Percentiles rank a stretch among this genome's conserved stretches.
phyloP scores from a whole-genome alignment of 768 basidiomycete species.

The Mycena indigotica region DNA sequence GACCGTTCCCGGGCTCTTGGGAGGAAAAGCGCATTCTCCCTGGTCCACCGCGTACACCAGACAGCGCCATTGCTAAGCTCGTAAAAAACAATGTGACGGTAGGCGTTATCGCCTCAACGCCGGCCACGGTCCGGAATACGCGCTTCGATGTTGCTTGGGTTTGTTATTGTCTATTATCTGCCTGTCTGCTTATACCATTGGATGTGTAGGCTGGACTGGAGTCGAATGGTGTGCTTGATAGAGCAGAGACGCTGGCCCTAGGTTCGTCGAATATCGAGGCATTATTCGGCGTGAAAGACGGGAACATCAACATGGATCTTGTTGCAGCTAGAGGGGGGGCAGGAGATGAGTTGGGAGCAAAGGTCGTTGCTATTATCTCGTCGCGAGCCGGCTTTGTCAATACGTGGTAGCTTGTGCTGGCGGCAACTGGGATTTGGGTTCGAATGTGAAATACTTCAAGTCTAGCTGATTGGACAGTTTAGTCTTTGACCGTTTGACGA shows the following conservation, averaged over 20 bases:
- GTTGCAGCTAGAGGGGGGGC: constrained; percentile 42
- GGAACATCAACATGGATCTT: constrained; percentile 34
- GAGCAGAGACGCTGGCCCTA: constrained; percentile 37
- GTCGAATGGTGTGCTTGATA: constrained; percentile 40
- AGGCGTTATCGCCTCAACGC: constrained; percentile 54
- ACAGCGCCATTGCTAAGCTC: constrained; percentile 58
- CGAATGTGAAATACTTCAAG: no score
- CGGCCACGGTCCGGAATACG: constrained; percentile 63
- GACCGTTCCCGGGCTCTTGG: constrained; percentile 70
- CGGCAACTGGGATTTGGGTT: no score
- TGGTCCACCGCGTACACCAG: constrained; percentile 66
- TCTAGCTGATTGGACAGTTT: no score
- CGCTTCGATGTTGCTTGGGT: constrained; percentile 69
- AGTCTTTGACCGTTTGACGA: no score
- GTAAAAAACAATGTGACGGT: constrained; percentile 66
- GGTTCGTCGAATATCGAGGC: constrained; percentile 45
- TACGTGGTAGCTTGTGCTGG: no score
- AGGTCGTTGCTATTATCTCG: constrained; percentile 42
- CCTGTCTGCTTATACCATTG: not conserved
- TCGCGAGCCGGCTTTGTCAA: constrained; percentile 3
- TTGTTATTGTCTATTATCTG: not conserved
- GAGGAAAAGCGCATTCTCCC: constrained; percentile 59
- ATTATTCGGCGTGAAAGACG: constrained; percentile 37
- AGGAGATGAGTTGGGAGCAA: constrained; percentile 40
- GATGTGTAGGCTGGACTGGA: constrained; percentile 41